Percentiles rank a stretch among this genome's conserved stretches.
Evolutionary conservation across 176 grass and related monocot genomes (phyloP).

Genomic region (Triticum turgidum): DNA sequence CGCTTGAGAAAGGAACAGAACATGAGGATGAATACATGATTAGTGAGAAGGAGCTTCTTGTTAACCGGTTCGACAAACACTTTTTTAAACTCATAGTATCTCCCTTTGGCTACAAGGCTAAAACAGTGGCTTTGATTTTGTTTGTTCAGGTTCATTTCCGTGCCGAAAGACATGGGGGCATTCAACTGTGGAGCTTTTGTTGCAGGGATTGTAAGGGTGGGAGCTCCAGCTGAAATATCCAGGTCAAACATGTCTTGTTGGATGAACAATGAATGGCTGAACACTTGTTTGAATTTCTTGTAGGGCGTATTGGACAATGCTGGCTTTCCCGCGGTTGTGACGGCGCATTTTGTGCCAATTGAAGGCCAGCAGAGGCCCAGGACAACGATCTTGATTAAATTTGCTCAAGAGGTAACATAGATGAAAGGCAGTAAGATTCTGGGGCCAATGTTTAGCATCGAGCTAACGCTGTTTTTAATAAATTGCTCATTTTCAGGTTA

Average conservation of each 20-base stretch:
- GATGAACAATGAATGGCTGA: neutral
- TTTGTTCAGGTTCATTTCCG: conserved; percentile 84
- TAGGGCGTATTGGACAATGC: conserved; percentile 88
- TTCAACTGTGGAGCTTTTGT: conserved; percentile 99
- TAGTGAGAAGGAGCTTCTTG: conserved; percentile 98
- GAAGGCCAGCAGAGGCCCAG: conserved; percentile 91
- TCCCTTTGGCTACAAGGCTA: neutral
- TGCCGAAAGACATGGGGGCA: conserved; percentile 98
- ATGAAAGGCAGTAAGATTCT: neutral
- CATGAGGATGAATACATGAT: conserved; percentile 99
- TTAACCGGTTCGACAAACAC: conserved; percentile 63
- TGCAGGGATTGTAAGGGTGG: conserved; percentile 90
- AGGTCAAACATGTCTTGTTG: conserved; percentile 3
- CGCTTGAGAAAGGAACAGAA: conserved; percentile 99
- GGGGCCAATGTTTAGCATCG: neutral
- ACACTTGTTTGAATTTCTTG: conserved; percentile 3
- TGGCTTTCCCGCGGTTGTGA: conserved; percentile 88
- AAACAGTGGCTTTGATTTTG: neutral
- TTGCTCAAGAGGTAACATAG: conserved; percentile 76
- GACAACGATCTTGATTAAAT: conserved; percentile 96
- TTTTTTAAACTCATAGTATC: neutral
- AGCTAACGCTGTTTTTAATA: neutral
- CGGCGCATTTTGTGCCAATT: conserved; percentile 87
- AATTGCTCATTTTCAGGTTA: conserved; percentile 45
- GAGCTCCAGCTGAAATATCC: conserved; percentile 15